Evolutionary conservation across 2,329 filamentous ascomycete species (phyloP), one percentile per base, ranked within the genome.

Genomic region (Aspergillus phoenicis): DNA sequence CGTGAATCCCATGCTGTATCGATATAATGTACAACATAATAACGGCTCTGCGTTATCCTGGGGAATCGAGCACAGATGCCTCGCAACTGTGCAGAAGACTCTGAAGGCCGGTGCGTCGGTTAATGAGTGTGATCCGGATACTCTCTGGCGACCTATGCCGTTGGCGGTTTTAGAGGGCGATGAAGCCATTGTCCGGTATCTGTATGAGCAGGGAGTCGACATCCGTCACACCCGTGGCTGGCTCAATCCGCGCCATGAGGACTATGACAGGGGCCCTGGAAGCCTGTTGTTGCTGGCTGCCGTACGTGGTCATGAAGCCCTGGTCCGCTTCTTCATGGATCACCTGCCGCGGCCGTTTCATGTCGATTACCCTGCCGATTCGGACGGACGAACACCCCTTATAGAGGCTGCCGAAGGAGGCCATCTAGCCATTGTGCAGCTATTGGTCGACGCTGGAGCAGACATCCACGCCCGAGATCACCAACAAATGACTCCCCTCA

Each of bases 241-340:
- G 51, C 4, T 11, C 5, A 53, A 53, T 26, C 51, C 51, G 5
- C 20, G 11, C 15, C 8, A 53, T 24, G 4, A 20, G 30, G 5
- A 4, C 0, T 38, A 53, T 38, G 3, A 15, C 8, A 52, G 4
- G 13, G 4, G 3, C 28, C 11, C 51, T 4, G 51, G 51, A 6
- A 53, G 51, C 11, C 20, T 53, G 30, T 11, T 53, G 7, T 24
- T 39, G 5, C 51, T 53, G 51, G 51, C 51, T 10, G 30, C 33
- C 33, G 6, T 15, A 41, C 48, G 22, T n/a, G 51, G 51, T n/a
- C 51, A 53, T 39, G 51, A 53, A 13, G 2, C 13, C 10, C 51
- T 53, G n/a, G 51, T 2, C 30, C 51, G 51, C n/a, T 39, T 39
- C 17, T 53, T 53, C 51, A 38, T 53, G 33, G 36, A 53, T 15